Evolutionary conservation across 176 grass and related monocot species (phyloP).

Genomic region (Rhipidocladum racemiflorum): DNA sequence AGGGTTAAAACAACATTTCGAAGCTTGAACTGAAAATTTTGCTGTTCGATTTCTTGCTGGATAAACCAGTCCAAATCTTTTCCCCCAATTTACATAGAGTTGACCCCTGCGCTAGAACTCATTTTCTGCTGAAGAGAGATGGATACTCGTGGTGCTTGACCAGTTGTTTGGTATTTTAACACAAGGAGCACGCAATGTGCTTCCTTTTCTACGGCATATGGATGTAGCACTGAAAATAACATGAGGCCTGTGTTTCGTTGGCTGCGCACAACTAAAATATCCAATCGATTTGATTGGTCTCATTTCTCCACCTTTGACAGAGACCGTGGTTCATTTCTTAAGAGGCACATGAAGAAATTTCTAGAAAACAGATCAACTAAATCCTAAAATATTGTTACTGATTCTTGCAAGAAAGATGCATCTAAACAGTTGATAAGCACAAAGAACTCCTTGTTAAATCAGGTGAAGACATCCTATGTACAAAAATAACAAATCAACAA

Average conservation of each 20-base stretch:
- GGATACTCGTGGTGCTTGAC: constrained; percentile 1
- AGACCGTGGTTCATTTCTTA: neutral
- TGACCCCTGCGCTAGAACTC: neutral
- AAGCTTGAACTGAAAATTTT: neutral
- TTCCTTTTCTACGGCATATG: neutral
- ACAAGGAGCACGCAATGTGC: constrained; percentile 4
- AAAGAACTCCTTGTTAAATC: neutral
- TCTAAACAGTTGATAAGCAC: neutral
- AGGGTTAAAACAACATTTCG: neutral
- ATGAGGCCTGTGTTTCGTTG: neutral
- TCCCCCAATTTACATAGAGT: neutral
- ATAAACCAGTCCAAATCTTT: neutral
- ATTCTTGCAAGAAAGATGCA: constrained; percentile 1
- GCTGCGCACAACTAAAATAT: constrained; percentile 10
- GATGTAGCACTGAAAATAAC: neutral
- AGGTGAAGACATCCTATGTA: neutral
- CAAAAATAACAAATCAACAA: neutral
- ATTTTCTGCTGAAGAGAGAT: constrained; percentile 2
- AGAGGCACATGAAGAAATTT: neutral
- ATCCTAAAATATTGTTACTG: neutral
- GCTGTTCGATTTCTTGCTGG: neutral
- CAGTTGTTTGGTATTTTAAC: constrained; percentile 2
- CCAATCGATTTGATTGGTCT: constrained; percentile 5
- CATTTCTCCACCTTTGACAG: neutral
- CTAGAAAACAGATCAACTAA: neutral